A percentile compares a stretch with the other conserved stretches of the same genome.
These are phyloP conservation scores for Talaromyces sp. DNA, from an alignment of 2,329 filamentous ascomycete species.

Conservation along the genomic window DNA sequence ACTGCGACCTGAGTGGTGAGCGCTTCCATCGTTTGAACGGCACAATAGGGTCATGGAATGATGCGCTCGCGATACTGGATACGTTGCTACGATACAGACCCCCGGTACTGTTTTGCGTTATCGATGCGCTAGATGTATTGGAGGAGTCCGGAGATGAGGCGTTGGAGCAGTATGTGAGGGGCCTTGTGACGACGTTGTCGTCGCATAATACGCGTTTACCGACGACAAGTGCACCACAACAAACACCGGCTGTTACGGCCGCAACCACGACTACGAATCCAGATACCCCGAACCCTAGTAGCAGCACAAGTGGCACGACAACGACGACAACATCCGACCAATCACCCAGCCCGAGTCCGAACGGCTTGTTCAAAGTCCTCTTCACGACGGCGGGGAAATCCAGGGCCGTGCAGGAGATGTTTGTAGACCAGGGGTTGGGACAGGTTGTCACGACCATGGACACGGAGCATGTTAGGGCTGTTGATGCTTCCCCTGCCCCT, in stretches of 20 bases:
- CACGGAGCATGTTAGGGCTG: not conserved
- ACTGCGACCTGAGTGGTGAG: slow-evolving; percentile 37
- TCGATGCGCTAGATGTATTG: slow-evolving; percentile 38
- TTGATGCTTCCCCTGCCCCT: not conserved
- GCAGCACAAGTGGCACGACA: not conserved
- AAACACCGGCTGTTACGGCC: not conserved
- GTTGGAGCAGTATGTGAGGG: slow-evolving; percentile 35
- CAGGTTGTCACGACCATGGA: slow-evolving; percentile 13
- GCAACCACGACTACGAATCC: not conserved
- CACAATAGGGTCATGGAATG: slow-evolving; percentile 37
- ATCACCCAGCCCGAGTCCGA: not conserved
- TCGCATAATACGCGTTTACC: slow-evolving; percentile 32
- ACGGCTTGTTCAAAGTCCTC: slow-evolving; percentile 36
- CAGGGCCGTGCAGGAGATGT: slow-evolving; percentile 10
- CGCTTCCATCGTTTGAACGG: slow-evolving; percentile 37
- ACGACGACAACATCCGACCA: not conserved
- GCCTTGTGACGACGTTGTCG: slow-evolving; percentile 34
- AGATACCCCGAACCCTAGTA: not conserved
- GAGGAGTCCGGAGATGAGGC: slow-evolving; percentile 23
- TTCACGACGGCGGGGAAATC: slow-evolving; percentile 35
- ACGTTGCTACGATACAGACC: slow-evolving; percentile 37
- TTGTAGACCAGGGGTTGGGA: slow-evolving; percentile 9
- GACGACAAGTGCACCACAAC: slow-evolving; percentile 11
- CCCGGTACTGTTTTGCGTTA: slow-evolving; percentile 37
- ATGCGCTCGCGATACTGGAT: slow-evolving; percentile 38